Evolutionary conservation across 495 filamentous ascomycete genomes (phyloP).

Genomic region (Aspergillus indologenus): DNA sequence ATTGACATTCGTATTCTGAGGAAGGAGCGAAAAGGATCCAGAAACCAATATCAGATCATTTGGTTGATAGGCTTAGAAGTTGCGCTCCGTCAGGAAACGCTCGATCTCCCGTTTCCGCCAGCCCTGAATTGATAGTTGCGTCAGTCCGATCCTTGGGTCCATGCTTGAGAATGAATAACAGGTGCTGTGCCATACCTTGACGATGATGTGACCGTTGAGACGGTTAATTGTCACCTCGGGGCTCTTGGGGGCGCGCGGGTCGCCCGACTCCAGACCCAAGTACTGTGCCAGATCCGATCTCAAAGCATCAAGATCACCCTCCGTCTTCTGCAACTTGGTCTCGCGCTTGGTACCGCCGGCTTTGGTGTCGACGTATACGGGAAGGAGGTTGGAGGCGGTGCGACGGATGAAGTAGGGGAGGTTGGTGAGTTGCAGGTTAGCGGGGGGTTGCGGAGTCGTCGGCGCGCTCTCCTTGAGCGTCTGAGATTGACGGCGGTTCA

Average conservation of each 20-base stretch:
- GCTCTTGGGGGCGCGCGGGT: slow-evolving; percentile 26
- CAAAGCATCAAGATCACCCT: slow-evolving; percentile 63
- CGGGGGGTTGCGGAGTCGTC: slow-evolving; percentile 23
- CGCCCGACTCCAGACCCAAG: slow-evolving; percentile 43
- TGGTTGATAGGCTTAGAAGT: slow-evolving; percentile 35
- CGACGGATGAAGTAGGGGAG: slow-evolving; percentile 72
- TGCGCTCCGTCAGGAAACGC: slow-evolving; percentile 45
- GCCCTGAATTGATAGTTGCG: slow-evolving; percentile 30
- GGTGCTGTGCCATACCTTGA: slow-evolving; percentile 47
- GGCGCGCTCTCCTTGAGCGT: slow-evolving; percentile 36
- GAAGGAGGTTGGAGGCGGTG: slow-evolving; percentile 65
- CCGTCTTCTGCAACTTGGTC: slow-evolving; percentile 73
- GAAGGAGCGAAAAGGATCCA: slow-evolving; percentile 10
- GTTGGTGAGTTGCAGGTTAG: slow-evolving; percentile 35
- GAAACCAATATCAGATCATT: background rate
- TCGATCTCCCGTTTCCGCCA: slow-evolving; percentile 51
- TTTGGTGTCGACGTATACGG: slow-evolving; percentile 75
- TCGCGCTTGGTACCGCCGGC: slow-evolving; percentile 72
- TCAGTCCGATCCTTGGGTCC: background rate
- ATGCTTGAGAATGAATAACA: no score
- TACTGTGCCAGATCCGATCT: slow-evolving; percentile 47
- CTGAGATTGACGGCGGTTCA: slow-evolving; percentile 35
- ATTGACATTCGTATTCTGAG: slow-evolving; percentile 4
- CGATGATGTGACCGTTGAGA: slow-evolving; percentile 60
- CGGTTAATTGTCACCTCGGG: slow-evolving; percentile 54